Base-by-base conservation (phyloP, 2,329 filamentous ascomycete genomes). In the Diplodia scrobiculata region DNA sequence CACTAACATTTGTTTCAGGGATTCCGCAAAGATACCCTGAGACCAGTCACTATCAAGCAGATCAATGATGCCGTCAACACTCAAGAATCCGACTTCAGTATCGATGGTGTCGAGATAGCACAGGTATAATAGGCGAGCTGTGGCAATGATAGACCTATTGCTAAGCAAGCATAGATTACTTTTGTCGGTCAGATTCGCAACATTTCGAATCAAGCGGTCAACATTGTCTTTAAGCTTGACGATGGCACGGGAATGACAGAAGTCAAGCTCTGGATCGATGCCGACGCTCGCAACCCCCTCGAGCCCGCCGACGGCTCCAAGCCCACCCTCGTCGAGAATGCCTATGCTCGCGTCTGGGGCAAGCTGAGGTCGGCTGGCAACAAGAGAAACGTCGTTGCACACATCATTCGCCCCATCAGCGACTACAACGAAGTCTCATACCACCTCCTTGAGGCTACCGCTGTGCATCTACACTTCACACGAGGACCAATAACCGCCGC, bases 11-110 rank as follows among this genome's bases (percentile, higher is more conserved):
- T 14, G 10, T 34, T n/a, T 14, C 67, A 87, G 84, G 80, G 82
- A 68, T 90, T 90, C 76, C 84, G 85, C 71, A 91, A 96, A 78
- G 92, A 97, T 73, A 93, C 92, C 21, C 85, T 99, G 63, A 90
- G 95, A 52, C 93, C 95, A 0, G 91, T 97, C 54, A 99, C 95
- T 11, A 91, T 98, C 80, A 97, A 97, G 79, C 95, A 99, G 80
- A 86, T 97, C 67, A 82, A 93, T 74, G 91, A 96, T 69, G 91
- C 92, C 69, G 84, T 90, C 69, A 86, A 88, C 47, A 89, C 90
- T 76, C 87, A 88, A 1, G 86, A 89, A 67, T 87, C 88, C 66
- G 89, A 92, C 41, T 95, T 96, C 84, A 87, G 88, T 69, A 90
- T 98, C 73, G 95, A 98, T 79, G 89, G 87, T 70, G 79, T 83